Evolutionary conservation across 805 yeast genomes (phyloP).

Genomic region (Dipodascus albidus): DNA sequence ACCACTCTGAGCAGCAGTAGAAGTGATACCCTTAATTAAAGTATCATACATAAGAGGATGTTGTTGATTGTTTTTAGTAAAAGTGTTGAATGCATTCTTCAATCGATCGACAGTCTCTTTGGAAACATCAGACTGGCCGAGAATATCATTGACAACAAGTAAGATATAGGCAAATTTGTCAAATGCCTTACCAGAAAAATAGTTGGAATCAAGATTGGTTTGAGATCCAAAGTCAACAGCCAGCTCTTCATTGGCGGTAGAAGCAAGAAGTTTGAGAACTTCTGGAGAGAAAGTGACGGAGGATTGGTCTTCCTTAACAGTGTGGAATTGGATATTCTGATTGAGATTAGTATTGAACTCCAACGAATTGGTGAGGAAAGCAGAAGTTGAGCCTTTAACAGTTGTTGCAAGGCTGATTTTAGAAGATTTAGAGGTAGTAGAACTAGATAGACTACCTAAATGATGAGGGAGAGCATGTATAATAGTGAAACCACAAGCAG

Average conservation of each 20-base stretch:
- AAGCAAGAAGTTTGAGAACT: slow-evolving; percentile 30
- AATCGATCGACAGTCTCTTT: slow-evolving; percentile 40
- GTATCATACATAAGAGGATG: slow-evolving; percentile 71
- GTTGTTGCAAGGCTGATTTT: slow-evolving; percentile 36
- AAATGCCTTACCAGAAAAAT: slow-evolving; percentile 75
- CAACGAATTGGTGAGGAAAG: slow-evolving; percentile 24
- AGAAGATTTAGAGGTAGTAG: slow-evolving; percentile 24
- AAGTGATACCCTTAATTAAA: slow-evolving; percentile 37
- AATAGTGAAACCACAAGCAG: slow-evolving; percentile 31
- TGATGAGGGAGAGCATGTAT: slow-evolving; percentile 66
- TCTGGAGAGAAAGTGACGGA: slow-evolving; percentile 24
- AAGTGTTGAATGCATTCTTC: slow-evolving; percentile 58
- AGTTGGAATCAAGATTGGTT: slow-evolving; percentile 71
- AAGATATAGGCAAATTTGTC: slow-evolving; percentile 86
- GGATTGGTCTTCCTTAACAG: not conserved
- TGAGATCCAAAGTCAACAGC: slow-evolving; percentile 42
- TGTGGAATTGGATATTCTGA: slow-evolving; percentile 34
- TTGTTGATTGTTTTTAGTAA: slow-evolving; percentile 55
- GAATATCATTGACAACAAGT: slow-evolving; percentile 55
- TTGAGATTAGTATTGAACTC: slow-evolving; percentile 30
- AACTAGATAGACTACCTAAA: slow-evolving; percentile 29
- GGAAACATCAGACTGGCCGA: slow-evolving; percentile 45
- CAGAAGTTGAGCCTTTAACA: slow-evolving; percentile 32
- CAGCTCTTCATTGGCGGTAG: slow-evolving; percentile 42
- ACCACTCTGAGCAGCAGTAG: slow-evolving; percentile 22